Evolutionary conservation across 2,329 filamentous ascomycete species (phyloP).

Genomic region (Leptographium wingfieldii): DNA sequence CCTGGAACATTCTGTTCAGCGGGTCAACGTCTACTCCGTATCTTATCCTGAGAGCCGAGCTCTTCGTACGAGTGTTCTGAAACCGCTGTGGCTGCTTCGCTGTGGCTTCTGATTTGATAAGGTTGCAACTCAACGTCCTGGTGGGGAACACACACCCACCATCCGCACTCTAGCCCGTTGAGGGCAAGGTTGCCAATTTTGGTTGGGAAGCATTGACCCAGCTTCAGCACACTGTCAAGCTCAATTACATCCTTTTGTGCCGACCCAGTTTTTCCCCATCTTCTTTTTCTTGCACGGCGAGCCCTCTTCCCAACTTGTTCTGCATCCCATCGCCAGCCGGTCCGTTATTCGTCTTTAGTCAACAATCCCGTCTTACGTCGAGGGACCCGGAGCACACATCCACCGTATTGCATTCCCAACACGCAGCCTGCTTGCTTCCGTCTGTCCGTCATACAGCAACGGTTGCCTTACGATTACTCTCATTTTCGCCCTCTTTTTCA

Average conservation of each 20-base stretch:
- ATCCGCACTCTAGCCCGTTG: not conserved
- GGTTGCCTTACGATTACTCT: not conserved
- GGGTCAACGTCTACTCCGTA: not conserved
- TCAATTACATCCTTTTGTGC: not conserved
- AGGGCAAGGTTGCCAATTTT: not conserved
- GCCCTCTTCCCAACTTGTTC: not conserved
- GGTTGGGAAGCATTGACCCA: slow-evolving; percentile 4
- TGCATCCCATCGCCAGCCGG: not conserved
- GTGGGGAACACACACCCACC: slow-evolving; percentile 4
- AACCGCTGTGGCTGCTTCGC: not conserved
- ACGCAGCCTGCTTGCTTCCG: slow-evolving; percentile 4
- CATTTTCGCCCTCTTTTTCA: slow-evolving; percentile 1
- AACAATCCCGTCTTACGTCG: not conserved
- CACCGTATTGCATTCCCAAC: slow-evolving; percentile 6
- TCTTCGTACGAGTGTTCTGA: not conserved
- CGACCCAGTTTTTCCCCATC: slow-evolving; percentile 1
- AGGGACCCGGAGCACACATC: not conserved
- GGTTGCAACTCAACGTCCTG: slow-evolving; percentile 7
- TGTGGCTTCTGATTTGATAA: not conserved
- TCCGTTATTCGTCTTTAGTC: not conserved
- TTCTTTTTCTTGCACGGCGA: not conserved
- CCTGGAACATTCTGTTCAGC: not conserved
- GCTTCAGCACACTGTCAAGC: not conserved
- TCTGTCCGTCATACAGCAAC: slow-evolving; percentile 9
- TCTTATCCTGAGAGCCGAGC: slow-evolving; percentile 9